Evolutionary conservation across 306 rosid genomes (phyloP).

Genomic region (Psophocarpus tetragonolobus): DNA sequence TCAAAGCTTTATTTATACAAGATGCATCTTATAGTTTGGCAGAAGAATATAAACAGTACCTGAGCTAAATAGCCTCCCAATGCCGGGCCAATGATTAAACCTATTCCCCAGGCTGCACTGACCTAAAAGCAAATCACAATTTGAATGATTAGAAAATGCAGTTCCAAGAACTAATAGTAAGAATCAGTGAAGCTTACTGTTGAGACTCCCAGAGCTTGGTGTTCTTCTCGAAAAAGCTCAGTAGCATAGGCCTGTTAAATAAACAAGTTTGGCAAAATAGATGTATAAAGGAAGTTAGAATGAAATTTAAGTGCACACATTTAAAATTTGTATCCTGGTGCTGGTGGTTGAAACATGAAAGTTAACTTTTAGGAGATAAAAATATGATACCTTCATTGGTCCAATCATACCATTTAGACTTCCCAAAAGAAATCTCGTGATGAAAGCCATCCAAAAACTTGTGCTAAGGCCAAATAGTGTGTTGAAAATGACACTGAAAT

Average conservation of each 20-base stretch:
- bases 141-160: background rate
- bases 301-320: background rate
- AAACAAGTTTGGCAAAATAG: slow-evolving; percentile 23
- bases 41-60: slow-evolving; percentile 52
- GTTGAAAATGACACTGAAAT: slow-evolving; percentile 72
- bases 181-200: slow-evolving; percentile 56
- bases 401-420: background rate
- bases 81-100: slow-evolving; percentile 86
- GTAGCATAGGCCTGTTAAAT: slow-evolving; percentile 72
- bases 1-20: background rate
- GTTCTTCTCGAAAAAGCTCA: slow-evolving; percentile 72
- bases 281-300: background rate
- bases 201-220: slow-evolving; percentile 79
- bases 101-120: slow-evolving; percentile 79
- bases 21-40: background rate
- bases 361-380: background rate
- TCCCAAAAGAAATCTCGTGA: slow-evolving; percentile 26
- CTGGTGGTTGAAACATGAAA: slow-evolving; percentile 2
- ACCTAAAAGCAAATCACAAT: slow-evolving; percentile 50
- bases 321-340: background rate
- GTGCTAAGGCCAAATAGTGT: slow-evolving; percentile 89
- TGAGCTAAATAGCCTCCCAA: slow-evolving; percentile 89
- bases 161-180: background rate
- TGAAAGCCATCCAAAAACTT: slow-evolving; percentile 84
- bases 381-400: background rate